Base-by-base conservation (phyloP, 2,329 filamentous ascomycete species). In the Stagonosporopsis tanaceti region DNA sequence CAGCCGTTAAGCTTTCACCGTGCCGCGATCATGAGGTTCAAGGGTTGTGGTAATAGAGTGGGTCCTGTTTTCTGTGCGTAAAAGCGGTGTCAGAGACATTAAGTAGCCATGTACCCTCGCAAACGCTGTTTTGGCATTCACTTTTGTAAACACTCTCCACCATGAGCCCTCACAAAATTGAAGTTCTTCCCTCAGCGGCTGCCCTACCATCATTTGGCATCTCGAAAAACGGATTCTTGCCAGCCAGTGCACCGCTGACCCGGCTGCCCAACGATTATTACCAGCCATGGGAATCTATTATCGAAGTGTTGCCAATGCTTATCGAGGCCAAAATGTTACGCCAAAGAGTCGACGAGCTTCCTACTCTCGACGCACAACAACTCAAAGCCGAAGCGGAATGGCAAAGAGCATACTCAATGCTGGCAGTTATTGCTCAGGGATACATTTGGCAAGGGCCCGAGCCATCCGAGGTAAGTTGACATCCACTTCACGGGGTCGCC, bases 221-320 rank as follows among this genome's bases (percentile, higher is more conserved):
- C 72, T 91, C 89, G 62, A 83, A 86, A 55, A 85, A 90, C 76
- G 93, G 92, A 65, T 97, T 97, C 77, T 84, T 97, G 41, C 91
- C 93, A 1, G 82, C 88, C 54, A 86, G 89, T 60, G 77, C 88
- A 27, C 92, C 92, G 32, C 79, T 96, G 61, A 86, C 87, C 57
- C 82, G 85, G 53, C 85, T 96, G 14, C 88, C 91, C 14, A 89
- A 96, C 67, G 86, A 88, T 4, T 95, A 95, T 79, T 97, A 96
- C 77, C 88, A 90, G 75, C 90, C 91, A 72, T 97, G 93, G 93
- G 93, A 97, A 77, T 84, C 87, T 41, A 85, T 95, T 46, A 85
- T 87, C 37, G 83, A 87, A 60, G 92, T 93, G 68, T 81, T 97
- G 15, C 92, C 94, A 74, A 83, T 85, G 1, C 81, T 96, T 47